Base-by-base conservation (phyloP, 192 early-diverging fungal genomes). In the Entophlyctis luteolus region DNA sequence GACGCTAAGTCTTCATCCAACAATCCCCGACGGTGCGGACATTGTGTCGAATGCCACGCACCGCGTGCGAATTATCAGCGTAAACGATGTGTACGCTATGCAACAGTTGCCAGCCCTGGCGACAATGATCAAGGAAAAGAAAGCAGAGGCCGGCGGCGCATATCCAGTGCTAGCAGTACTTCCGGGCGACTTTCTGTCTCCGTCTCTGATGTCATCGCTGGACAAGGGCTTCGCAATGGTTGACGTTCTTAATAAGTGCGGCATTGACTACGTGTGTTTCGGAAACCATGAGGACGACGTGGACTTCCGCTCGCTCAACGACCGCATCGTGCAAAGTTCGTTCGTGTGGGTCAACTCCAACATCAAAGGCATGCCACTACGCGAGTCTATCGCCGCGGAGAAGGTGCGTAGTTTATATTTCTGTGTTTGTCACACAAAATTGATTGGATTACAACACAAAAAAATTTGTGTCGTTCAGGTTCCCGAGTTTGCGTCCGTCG, bases 261-360 rank as follows among this genome's bases (percentile, higher is more conserved):
- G 60, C 22, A 23, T 63, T 48, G 60, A 63, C 47, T 63, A 49
- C 34, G 60, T 63, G 20, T 63, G 60, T 39, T 63, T 63, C 25
- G 60, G 60, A n/a, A 49, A 63, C 47, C 60, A 63, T 29, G 60
- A 63, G 46, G 60, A 63, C 32, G 60, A 63, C 35, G 47, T 63
- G 6, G 60, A 63, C 29, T 63, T 63, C 49, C 23, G 20, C 5
- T 22, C 60, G 3, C 32, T 63, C 37, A 16, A 20, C 18, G 45
- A 32, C 47, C 39, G 60, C 28, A 28, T 63, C 12, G 31, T 3
- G 27, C 60, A 63, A 32, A 49, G 46, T 2, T 5, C 47, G 2
- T 63, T 63, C 23, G 28, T 14, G 60, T 63, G 60, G 60, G 32
- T 63, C 6, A 63, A 63, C 33, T 45, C 60, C 10, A 63, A 63